These are phyloP conservation scores for Phoma herbarum DNA, from an alignment of 2,329 filamentous ascomycete genomes.

Conservation along the genomic window DNA sequence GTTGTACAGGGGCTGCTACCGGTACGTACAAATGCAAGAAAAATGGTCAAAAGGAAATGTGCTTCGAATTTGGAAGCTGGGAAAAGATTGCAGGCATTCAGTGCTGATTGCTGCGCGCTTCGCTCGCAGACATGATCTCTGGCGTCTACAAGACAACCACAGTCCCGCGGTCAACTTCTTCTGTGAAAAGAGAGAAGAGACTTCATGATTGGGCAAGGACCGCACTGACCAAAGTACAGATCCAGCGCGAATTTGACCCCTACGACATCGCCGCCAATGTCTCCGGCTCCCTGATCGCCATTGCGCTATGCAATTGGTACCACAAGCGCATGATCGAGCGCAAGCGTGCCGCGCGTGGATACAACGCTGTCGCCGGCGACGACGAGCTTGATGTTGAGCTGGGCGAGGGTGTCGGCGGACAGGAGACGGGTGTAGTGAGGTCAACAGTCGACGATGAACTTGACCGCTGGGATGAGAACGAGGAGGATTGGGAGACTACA, in stretches of 20 bases:
- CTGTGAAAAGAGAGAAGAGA: not conserved
- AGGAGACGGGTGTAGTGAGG: constrained; percentile 70
- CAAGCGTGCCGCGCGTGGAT: constrained; percentile 76
- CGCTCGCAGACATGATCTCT: not conserved
- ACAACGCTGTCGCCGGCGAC: constrained; percentile 73
- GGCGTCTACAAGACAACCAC: not conserved
- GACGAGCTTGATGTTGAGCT: constrained; percentile 75
- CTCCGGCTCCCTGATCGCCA: constrained; percentile 74
- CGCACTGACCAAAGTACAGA: constrained; percentile 37
- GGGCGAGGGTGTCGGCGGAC: constrained; percentile 65
- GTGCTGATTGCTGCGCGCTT: not conserved
- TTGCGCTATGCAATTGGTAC: constrained; percentile 86
- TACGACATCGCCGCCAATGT: constrained; percentile 91
- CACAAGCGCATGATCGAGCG: constrained; percentile 95
- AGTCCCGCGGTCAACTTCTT: not conserved
- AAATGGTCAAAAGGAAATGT: not conserved
- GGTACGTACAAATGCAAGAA: constrained; percentile 39
- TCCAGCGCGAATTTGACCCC: constrained; percentile 70
- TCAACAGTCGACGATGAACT: constrained; percentile 77
- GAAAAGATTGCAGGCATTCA: not conserved
- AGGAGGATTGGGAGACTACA: constrained; percentile 71
- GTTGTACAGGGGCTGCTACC: constrained; percentile 77
- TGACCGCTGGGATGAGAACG: constrained; percentile 94
- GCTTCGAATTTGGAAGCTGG: not conserved
- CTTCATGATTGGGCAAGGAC: not conserved